Percentiles rank a stretch among this genome's conserved stretches.
These are phyloP conservation scores for Aureobasidium sp. DNA, from an alignment of 2,329 filamentous ascomycete genomes.

Conservation along the genomic window DNA sequence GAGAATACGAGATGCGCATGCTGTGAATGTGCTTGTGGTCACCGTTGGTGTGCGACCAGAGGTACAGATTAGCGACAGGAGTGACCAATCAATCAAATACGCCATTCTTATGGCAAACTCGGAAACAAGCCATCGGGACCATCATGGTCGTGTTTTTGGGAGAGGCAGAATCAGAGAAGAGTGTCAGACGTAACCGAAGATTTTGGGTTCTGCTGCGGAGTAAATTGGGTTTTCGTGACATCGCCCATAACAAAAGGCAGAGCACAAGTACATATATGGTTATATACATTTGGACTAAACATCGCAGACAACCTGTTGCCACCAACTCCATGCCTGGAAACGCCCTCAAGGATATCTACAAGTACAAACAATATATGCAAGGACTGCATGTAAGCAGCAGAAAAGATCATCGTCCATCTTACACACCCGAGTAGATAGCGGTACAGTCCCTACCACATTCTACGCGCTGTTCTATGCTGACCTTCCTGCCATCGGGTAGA, in stretches of 20 bases:
- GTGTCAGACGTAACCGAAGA: background rate
- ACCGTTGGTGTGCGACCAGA: background rate
- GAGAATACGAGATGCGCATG: background rate
- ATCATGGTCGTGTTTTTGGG: background rate
- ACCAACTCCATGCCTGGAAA: background rate
- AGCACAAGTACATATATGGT: background rate
- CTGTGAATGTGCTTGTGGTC: background rate
- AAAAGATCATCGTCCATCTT: background rate
- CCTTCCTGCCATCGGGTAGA: slow-evolving; percentile 59
- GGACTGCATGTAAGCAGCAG: background rate
- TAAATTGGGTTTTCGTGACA: background rate
- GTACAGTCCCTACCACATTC: slow-evolving; percentile 80
- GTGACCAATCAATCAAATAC: background rate
- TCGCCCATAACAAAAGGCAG: background rate
- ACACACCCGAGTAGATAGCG: slow-evolving; percentile 68
- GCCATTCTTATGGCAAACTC: background rate
- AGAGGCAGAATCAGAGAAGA: background rate
- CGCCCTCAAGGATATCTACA: background rate
- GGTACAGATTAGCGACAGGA: background rate
- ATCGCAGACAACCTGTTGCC: background rate
- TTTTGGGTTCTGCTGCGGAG: background rate
- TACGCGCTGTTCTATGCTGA: slow-evolving; percentile 75
- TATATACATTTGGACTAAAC: background rate
- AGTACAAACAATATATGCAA: background rate
- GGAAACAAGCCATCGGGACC: background rate